Evolutionary conservation across 129 eudicot species (phyloP).

Genomic region (Chrysanthemum makinoi): DNA sequence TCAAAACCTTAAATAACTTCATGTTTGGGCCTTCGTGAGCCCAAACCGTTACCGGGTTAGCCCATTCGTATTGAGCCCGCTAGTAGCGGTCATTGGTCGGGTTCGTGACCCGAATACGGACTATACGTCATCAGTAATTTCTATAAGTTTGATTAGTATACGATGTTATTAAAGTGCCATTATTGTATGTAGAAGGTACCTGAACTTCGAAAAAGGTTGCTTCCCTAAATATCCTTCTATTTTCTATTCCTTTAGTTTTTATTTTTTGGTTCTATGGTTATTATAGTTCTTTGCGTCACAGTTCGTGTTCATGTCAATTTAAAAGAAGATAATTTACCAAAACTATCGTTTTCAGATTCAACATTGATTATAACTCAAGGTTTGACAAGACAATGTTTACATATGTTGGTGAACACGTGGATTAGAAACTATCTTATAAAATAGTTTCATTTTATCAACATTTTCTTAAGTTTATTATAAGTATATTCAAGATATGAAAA

Average conservation of each 20-base stretch:
- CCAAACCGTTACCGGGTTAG: no score
- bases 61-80: no score
- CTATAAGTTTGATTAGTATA: not conserved
- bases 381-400: not conserved
- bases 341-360: conserved; percentile 17
- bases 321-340: conserved; percentile 8
- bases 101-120: no score
- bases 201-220: not conserved
- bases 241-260: not conserved
- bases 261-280: conserved; percentile 7
- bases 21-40: no score
- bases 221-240: not conserved
- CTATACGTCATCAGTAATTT: no score
- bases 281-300: not conserved
- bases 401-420: conserved; percentile 6
- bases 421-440: not conserved
- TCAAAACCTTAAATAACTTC: no score
- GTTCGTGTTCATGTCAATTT: conserved; percentile 11
- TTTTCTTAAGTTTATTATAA: no score
- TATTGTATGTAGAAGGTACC: conserved; percentile 7
- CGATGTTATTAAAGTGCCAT: not conserved
- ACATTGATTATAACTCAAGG: not conserved
- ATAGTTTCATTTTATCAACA: no score
- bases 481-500: no score
- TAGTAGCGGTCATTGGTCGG: no score